These are phyloP conservation scores for Canavalia gladiata DNA, from an alignment of 306 rosid genomes.

Conservation along the genomic window DNA sequence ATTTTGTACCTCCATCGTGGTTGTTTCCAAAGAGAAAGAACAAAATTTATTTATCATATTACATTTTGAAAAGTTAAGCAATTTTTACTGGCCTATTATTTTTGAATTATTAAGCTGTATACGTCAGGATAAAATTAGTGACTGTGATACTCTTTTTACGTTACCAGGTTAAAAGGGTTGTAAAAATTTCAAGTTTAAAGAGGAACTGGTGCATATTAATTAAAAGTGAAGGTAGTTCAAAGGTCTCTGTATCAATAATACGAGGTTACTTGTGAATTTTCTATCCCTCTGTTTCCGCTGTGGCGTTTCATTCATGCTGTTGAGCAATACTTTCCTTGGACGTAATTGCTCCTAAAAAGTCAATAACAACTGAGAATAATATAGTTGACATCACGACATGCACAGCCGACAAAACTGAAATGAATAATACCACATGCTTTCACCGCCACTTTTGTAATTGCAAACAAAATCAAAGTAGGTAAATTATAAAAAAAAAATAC, in stretches of 20 bases:
- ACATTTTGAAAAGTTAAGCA: too few species aligned
- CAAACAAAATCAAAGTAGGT: neutral
- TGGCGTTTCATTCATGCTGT: constrained; percentile 23
- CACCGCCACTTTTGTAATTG: neutral
- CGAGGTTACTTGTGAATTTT: constrained; percentile 34
- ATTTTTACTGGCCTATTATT: neutral
- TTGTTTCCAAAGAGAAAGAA: too few species aligned
- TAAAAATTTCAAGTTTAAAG: neutral
- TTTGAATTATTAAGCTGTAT: neutral
- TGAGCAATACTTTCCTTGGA: constrained; percentile 13
- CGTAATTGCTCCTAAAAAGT: constrained; percentile 16
- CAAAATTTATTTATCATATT: too few species aligned
- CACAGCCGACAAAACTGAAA: constrained; percentile 46
- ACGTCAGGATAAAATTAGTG: neutral
- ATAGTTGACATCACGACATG: constrained; percentile 21
- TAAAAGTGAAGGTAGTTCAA: constrained; percentile 36
- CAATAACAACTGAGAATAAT: constrained; percentile 25
- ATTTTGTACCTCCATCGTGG: neutral
- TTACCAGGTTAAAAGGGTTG: neutral
- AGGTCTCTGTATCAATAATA: constrained; percentile 9
- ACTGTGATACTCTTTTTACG: neutral
- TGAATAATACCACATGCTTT: neutral
- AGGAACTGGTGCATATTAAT: neutral
- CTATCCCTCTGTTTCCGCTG: neutral
- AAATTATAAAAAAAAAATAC: neutral